Evolutionary conservation across 2,329 filamentous ascomycete genomes (phyloP).

Genomic region (Hymenoscyphus albidus): DNA sequence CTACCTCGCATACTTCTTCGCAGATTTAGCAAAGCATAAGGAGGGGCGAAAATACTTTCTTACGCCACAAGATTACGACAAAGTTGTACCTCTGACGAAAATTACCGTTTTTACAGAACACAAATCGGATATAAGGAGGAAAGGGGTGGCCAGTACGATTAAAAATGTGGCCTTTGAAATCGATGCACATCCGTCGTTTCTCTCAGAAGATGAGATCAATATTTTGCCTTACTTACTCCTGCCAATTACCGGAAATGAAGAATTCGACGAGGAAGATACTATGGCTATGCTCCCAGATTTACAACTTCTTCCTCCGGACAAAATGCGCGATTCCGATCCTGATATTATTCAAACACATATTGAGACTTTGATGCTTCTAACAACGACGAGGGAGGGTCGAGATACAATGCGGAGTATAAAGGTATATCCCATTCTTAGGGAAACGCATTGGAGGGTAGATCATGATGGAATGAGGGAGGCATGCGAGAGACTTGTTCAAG

Average conservation of each 20-base stretch:
- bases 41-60: constrained; percentile 74
- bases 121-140: constrained; percentile 73
- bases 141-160: constrained; percentile 93
- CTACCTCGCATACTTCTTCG: constrained; percentile 91
- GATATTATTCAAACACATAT: constrained; percentile 81
- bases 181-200: constrained; percentile 64
- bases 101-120: constrained; percentile 94
- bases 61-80: constrained; percentile 69
- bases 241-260: constrained; percentile 82
- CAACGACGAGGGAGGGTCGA: constrained; percentile 70
- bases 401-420: constrained; percentile 71
- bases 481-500: constrained; percentile 85
- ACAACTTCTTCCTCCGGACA: constrained; percentile 85
- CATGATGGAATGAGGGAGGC: constrained; percentile 78
- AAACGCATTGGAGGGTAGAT: constrained; percentile 74
- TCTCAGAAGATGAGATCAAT: constrained; percentile 70
- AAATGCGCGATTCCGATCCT: constrained; percentile 73
- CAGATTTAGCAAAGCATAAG: constrained; percentile 80
- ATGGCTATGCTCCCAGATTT: constrained; percentile 84
- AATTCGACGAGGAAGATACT: constrained; percentile 82
- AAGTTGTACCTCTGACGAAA: constrained; percentile 84
- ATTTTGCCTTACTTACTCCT: constrained; percentile 85
- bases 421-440: constrained; percentile 85
- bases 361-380: constrained; percentile 81
- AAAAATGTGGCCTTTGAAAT: constrained; percentile 91